phyloP scores from a whole-genome alignment of 306 rosid species.

The Prunus armeniaca region DNA sequence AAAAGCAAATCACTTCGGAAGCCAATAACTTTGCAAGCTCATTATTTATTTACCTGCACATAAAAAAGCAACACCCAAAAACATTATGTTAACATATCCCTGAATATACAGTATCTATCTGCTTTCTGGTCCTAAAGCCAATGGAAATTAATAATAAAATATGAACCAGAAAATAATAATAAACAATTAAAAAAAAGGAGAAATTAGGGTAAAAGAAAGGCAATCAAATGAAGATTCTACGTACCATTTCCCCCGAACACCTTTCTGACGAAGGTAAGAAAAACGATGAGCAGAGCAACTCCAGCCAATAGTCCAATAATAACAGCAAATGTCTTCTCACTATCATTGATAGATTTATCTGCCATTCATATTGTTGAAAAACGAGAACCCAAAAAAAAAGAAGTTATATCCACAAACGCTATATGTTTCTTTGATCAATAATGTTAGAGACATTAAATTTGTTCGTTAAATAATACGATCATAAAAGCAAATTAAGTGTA shows the following conservation, averaged over 20 bases:
- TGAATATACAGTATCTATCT: conserved; percentile 7
- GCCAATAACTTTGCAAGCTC: conserved; percentile 25
- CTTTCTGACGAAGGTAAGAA: conserved; percentile 65
- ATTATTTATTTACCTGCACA: conserved; percentile 70
- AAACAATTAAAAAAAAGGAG: neutral
- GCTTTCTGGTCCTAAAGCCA: neutral
- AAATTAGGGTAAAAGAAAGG: neutral
- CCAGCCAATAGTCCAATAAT: conserved; percentile 86
- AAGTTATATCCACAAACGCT: neutral
- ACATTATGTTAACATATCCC: neutral
- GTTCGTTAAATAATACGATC: neutral
- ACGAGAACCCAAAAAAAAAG: neutral
- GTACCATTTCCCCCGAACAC: conserved; percentile 54
- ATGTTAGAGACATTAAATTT: neutral
- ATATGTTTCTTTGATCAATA: neutral
- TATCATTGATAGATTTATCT: conserved; percentile 54
- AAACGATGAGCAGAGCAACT: conserved; percentile 73
- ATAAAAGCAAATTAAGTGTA: neutral
- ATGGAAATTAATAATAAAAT: neutral
- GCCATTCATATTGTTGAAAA: conserved; percentile 8
- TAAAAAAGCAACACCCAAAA: conserved; percentile 4
- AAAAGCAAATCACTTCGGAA: conserved; percentile 37
- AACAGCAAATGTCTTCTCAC: conserved; percentile 90
- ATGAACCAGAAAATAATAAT: neutral
- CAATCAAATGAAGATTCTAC: conserved; percentile 7